phyloP scores from a whole-genome alignment of 805 yeast species.

The Schwanniomyces occidentalis region DNA sequence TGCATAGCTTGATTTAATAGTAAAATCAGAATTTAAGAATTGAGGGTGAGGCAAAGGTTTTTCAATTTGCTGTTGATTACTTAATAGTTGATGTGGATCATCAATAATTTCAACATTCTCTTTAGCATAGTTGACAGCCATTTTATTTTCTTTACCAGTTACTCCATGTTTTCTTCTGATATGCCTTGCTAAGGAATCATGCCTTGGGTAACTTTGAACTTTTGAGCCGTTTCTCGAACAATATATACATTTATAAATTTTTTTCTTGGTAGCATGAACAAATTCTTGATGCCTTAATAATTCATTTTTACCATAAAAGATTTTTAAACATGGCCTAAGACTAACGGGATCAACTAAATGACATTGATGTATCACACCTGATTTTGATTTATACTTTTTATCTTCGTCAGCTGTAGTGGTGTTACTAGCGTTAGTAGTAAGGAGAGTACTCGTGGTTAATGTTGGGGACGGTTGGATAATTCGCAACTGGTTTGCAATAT shows the following conservation, averaged over 20 bases:
- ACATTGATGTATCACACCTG: slow-evolving; percentile 43
- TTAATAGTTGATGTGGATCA: slow-evolving; percentile 19
- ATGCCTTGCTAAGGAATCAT: slow-evolving; percentile 45
- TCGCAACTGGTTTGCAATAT: not conserved
- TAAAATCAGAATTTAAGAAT: slow-evolving; percentile 29
- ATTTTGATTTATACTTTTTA: slow-evolving; percentile 16
- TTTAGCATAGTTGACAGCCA: slow-evolving; percentile 46
- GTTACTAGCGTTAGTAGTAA: slow-evolving; percentile 3
- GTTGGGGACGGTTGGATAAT: slow-evolving; percentile 3
- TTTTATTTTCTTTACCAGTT: slow-evolving; percentile 44
- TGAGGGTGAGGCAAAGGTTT: slow-evolving; percentile 32
- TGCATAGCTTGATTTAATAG: slow-evolving; percentile 28
- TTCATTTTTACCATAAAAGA: slow-evolving; percentile 46
- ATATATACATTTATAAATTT: slow-evolving; percentile 41
- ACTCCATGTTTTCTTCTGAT: slow-evolving; percentile 45
- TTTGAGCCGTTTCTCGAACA: slow-evolving; percentile 35
- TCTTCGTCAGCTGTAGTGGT: slow-evolving; percentile 1
- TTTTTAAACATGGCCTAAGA: slow-evolving; percentile 34
- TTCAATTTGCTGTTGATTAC: slow-evolving; percentile 11
- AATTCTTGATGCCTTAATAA: slow-evolving; percentile 45
- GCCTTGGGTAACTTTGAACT: slow-evolving; percentile 44
- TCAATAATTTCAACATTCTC: slow-evolving; percentile 41
- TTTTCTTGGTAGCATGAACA: slow-evolving; percentile 46
- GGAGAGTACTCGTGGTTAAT: too few relatives aligned
- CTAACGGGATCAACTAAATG: slow-evolving; percentile 36